Base-by-base conservation (phyloP, 257 asterid genomes). In the Fraxinus pennsylvanica region DNA sequence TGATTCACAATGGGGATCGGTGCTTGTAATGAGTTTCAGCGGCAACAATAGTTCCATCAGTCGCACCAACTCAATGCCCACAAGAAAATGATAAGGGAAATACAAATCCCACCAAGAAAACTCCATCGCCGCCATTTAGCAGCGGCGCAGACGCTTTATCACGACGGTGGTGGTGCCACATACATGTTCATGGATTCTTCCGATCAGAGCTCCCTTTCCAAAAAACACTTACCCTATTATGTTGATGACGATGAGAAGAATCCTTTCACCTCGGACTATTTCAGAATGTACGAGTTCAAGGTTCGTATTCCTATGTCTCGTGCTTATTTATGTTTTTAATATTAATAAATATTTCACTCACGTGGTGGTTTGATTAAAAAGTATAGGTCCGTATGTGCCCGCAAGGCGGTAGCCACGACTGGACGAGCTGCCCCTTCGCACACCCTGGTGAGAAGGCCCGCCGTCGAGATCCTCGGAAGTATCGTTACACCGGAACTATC, bases 341-440 rank as follows among this genome's bases (percentile, higher is more conserved):
- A 50, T 12, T 50, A 17, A 12, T 14, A 50, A 13, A 17, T 15
- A 47, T 13, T 50, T 50, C n/a, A 3, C 6, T 50, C 59, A 5
- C n/a, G 5, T 0, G n/a, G 59, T 50, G 6, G 45, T 39, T 50
- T 50, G 59, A 50, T 50, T 50, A 36, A 36, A 36, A 39, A 52
- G 15, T 1, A 6, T 0, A 59, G 32, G 12, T 96, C 12, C 83
- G 99, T 1, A 91, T 90, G 43, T 96, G 99, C 82, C 90, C 90
- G 0, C 94, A 97, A 1, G 94, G 94, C 86, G 89, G 97, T 0
- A 91, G 97, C 87, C 99, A 96, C 4, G 98, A 96, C 78, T 96
- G 99, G 99, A 92, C 97, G 14, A 97, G 91, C 79, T 96, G 99
- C 83, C 99, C 99, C 1, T 96, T 93, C 38, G 97, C 97, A 6